These are phyloP conservation scores for Suhomyces prunicola DNA, from an alignment of 805 yeast genomes.

Conservation along the genomic window DNA sequence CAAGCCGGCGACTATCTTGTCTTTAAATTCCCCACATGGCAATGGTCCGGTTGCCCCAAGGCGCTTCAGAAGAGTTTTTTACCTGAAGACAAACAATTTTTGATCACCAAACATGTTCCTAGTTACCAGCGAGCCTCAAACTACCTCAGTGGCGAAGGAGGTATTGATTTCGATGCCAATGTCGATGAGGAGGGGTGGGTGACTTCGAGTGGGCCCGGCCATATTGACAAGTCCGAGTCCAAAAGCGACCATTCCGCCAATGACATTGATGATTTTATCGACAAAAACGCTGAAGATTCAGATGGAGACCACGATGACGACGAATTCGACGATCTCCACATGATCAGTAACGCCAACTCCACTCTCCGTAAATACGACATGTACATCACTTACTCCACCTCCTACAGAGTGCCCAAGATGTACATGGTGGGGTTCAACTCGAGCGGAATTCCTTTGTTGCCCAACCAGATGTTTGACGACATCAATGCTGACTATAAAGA, in stretches of 20 bases:
- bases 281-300: conserved; percentile 40
- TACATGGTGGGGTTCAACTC: conserved; percentile 83
- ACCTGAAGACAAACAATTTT: conserved; percentile 82
- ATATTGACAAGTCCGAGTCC: not conserved
- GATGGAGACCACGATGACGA: conserved; percentile 33
- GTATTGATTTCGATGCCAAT: conserved; percentile 30
- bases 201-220: conserved; percentile 11
- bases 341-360: conserved; percentile 27
- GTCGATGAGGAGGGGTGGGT: conserved; percentile 59
- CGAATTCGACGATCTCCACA: conserved; percentile 30
- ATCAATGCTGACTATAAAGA: conserved; percentile 87
- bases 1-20: conserved; percentile 91
- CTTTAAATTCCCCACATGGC: conserved; percentile 95
- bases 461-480: conserved; percentile 92
- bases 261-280: conserved; percentile 47
- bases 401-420: conserved; percentile 93
- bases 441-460: conserved; percentile 81
- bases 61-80: conserved; percentile 57
- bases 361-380: conserved; percentile 75
- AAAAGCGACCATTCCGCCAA: conserved; percentile 11
- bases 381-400: conserved; percentile 88
- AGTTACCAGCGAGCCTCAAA: conserved; percentile 68
- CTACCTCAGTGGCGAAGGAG: conserved; percentile 45
- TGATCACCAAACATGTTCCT: conserved; percentile 89
- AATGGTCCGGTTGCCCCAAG: conserved; percentile 56